Percentiles rank a stretch among this genome's conserved stretches.
phyloP scores from a whole-genome alignment of 176 grass and related monocot species.

The Melocanna baccifera region DNA sequence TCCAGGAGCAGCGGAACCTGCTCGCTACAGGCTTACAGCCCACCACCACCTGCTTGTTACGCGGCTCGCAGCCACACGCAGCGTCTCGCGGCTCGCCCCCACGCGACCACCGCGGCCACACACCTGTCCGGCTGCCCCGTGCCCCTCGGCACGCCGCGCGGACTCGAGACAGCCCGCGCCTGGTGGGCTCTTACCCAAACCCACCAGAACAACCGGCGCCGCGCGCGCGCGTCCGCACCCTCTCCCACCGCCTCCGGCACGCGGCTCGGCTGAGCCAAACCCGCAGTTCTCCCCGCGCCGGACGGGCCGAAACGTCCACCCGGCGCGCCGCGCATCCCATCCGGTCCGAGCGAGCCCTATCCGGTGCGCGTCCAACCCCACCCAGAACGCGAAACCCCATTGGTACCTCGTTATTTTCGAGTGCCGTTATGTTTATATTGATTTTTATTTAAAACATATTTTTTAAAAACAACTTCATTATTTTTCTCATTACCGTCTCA shows the following conservation, averaged over 20 bases:
- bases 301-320: too few species aligned
- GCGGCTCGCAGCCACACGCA: not conserved
- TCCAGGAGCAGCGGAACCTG: not conserved
- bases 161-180: not conserved
- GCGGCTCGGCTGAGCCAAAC: not conserved
- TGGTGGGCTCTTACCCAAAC: too few species aligned
- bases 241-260: too few species aligned
- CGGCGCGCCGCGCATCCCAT: too few species aligned
- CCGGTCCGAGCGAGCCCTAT: constrained; percentile 26
- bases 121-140: not conserved
- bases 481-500: too few species aligned
- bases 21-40: not conserved
- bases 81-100: not conserved
- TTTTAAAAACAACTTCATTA: too few species aligned
- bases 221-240: too few species aligned
- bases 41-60: not conserved
- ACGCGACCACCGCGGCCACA: not conserved
- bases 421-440: too few species aligned
- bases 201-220: not conserved
- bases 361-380: not conserved
- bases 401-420: not conserved
- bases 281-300: not conserved
- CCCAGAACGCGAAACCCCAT: not conserved
- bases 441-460: too few species aligned
- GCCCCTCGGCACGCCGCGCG: not conserved